Evolutionary conservation across 768 basidiomycete genomes (phyloP).

Genomic region (Kwoniella dejecticola): DNA sequence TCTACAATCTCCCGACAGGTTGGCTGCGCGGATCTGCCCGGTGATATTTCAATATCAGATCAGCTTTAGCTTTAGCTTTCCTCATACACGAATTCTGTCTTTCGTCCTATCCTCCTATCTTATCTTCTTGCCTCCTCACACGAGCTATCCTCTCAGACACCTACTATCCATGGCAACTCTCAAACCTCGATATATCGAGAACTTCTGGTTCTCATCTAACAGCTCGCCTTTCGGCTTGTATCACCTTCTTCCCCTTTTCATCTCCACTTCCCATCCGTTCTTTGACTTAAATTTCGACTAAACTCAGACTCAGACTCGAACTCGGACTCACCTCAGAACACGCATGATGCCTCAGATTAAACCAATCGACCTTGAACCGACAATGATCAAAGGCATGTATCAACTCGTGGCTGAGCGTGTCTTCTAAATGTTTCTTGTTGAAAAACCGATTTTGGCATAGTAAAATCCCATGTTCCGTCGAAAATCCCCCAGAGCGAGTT

Average conservation of each 20-base stretch:
- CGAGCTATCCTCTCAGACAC: no score
- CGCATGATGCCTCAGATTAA: slow-evolving; percentile 86
- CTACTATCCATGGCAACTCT: no score
- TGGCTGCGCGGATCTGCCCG: slow-evolving; percentile 89
- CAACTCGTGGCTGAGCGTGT: slow-evolving; percentile 89
- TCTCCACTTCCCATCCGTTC: no score
- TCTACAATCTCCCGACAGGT: slow-evolving; percentile 87
- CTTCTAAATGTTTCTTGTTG: slow-evolving; percentile 83
- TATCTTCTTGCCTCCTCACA: no score
- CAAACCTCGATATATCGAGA: no score
- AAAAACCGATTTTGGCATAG: slow-evolving; percentile 84
- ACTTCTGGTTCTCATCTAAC: no score
- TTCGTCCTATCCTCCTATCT: no score
- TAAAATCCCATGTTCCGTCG: slow-evolving; percentile 71
- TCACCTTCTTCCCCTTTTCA: no score
- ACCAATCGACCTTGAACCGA: slow-evolving; percentile 91
- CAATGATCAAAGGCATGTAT: slow-evolving; percentile 95
- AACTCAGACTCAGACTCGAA: neutral
- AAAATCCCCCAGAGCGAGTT: slow-evolving; percentile 77
- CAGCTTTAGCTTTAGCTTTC: neutral
- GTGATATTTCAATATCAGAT: neutral
- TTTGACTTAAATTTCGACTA: neutral
- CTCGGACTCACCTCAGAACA: slow-evolving; percentile 82
- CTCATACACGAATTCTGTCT: no score
- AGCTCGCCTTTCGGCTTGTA: no score